Evolutionary conservation across 768 basidiomycete genomes (phyloP), one percentile per base, ranked within the genome.

Genomic region (Agaricus sinodeliciosus): DNA sequence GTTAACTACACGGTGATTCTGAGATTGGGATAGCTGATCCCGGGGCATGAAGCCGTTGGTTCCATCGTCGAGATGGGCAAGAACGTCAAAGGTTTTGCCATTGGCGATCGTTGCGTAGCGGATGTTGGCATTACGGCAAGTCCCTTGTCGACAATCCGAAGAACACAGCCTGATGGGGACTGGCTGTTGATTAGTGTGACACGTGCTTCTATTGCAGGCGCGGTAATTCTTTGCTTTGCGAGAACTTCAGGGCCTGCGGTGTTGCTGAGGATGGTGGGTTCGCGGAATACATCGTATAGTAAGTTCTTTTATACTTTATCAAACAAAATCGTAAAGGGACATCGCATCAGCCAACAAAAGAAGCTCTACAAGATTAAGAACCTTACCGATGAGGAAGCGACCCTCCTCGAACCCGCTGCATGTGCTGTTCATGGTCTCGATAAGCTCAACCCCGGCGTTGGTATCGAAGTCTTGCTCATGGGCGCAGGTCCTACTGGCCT

Each of bases 401-500:
- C 90, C 2, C 80, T 95, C 16, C 75, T 94, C 34, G 92, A 94
- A 63, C 93, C 93, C 37, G 89, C 90, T 3, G 85, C 92, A 4
- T 95, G 92, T 59, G 93, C 93, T 28, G 81, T 95, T 47, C 92
- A 95, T 65, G 92, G 92, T 5, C 82, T 94, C 56, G 92, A 95
- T 69, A 90, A 91, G 66, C 80, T 95, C 52, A 79, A 74, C 52
- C 84, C 89, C 1, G 81, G 85, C 3, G 88, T 93, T 54, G 92
- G 92, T 25, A 73, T 87, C 37, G 90, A 93, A 46, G 90, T 87
- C 16, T 80, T 95, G 48, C 72, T 94, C 34, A 76, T 94, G 43
- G 92, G 92, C 47, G 88, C 92, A n/a, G 92, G 92, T 11, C 91
- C 92, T 0, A 94, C 92, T 0, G 76, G 92, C n/a, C 77, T 94